Evolutionary conservation across 805 yeast genomes (phyloP), one percentile per base, ranked within the genome.

Genomic region (Lipomyces sp.): DNA sequence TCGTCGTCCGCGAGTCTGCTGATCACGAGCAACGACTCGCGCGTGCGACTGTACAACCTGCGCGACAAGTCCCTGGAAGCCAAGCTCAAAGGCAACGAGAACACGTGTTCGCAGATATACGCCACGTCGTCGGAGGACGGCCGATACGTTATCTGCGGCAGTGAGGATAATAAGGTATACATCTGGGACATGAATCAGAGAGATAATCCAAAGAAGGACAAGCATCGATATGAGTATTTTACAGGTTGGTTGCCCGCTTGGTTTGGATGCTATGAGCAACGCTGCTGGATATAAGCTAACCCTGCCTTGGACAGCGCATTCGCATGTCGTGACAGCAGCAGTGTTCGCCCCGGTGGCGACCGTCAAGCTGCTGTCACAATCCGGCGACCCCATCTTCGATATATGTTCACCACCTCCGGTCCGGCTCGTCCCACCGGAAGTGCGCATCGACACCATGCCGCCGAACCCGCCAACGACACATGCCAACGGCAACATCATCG

Each of bases 121-220:
- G 96, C 96, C 0, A 68, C 78, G 0, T 63, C 78, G 2, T 78
- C 82, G 22, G 86, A 80, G 45, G 81, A 81, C 59, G 68, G 73
- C 45, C 62, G 69, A 11, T 79, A 78, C 61, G 75, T 89, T 4
- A 75, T 89, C 7, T 74, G 85, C 6, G 95, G 95, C 0, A 84
- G 95, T 11, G 96, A 90, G 64, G 93, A 90, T 68, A 87, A 86
- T 59, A 81, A 89, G 81, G 79, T 86, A 13, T 90, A 89, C 63
- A 70, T 86, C 11, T 91, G 98, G 98, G 75, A 77, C 48, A 66
- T 76, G 38, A 51, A 41, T 13, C 52, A 40, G 19, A 39, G 35
- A 4, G 65, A 58, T 21, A 43, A 49, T 21, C 50, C 61, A 42
- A 58, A 57, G 40, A 63, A 59, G 40, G 62, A 59, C 18, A 60